phyloP scores from a whole-genome alignment of 2,329 filamentous ascomycete genomes.

The Onygena corvina region DNA sequence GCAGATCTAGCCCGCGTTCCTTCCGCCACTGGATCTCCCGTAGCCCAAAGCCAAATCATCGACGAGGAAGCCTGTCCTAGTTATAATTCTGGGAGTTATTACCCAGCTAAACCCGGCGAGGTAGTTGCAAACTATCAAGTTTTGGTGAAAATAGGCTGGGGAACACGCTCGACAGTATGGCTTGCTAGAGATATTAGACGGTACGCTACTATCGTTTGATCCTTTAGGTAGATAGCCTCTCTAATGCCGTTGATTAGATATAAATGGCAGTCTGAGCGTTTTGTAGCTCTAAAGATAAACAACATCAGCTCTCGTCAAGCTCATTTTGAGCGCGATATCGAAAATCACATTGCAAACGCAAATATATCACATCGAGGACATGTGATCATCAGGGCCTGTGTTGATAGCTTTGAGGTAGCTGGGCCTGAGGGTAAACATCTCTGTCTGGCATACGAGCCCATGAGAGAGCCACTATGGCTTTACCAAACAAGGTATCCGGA shows the following conservation, averaged over 20 bases:
- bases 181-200: conserved; percentile 12
- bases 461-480: conserved; percentile 18
- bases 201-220: not conserved
- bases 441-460: conserved; percentile 16
- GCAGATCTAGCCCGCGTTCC: not conserved
- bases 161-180: conserved; percentile 13
- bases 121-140: conserved; percentile 11
- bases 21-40: not conserved
- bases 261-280: conserved; percentile 4
- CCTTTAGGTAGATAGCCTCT: not conserved
- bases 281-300: conserved; percentile 10
- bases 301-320: conserved; percentile 3
- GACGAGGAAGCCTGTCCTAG: conserved; percentile 6
- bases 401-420: conserved; percentile 13
- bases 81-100: conserved; percentile 10
- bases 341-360: conserved; percentile 18
- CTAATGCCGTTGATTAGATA: conserved; percentile 2
- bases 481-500: not conserved
- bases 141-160: conserved; percentile 14
- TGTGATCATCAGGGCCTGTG: conserved; percentile 19
- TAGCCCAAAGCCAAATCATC: not conserved
- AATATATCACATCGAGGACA: conserved; percentile 21
- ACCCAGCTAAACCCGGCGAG: conserved; percentile 11
- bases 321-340: conserved; percentile 19
- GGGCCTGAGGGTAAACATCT: conserved; percentile 11